These are phyloP conservation scores for Adansonia digitata DNA, from an alignment of 345 rosid species.

Conservation along the genomic window DNA sequence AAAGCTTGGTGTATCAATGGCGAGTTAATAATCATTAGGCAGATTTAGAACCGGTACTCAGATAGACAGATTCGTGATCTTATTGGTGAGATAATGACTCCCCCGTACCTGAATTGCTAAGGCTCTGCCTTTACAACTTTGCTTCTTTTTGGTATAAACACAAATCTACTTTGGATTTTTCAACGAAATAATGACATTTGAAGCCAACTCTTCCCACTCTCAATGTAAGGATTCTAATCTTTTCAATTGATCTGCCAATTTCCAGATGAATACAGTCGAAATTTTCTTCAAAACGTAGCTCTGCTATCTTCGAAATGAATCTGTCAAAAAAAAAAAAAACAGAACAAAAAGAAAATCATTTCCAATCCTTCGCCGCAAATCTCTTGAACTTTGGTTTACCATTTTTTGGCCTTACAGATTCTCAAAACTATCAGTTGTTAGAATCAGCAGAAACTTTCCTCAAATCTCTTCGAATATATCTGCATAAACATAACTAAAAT, in stretches of 20 bases:
- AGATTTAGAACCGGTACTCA: not conserved
- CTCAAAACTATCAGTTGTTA: slow-evolving; percentile 3
- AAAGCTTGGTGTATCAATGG: not conserved
- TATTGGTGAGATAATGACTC: not conserved
- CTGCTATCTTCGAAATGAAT: slow-evolving; percentile 15
- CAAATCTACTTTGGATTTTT: slow-evolving; percentile 22
- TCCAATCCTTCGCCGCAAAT: slow-evolving; percentile 3
- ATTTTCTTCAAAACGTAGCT: slow-evolving; percentile 10
- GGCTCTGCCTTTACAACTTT: slow-evolving; percentile 10
- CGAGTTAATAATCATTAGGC: not conserved
- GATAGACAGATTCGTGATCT: slow-evolving; percentile 8
- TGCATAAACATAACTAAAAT: slow-evolving; percentile 22
- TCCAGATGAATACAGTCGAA: not conserved
- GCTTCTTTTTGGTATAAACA: slow-evolving; percentile 8
- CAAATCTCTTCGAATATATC: slow-evolving; percentile 14
- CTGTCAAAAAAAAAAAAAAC: slow-evolving; percentile 19
- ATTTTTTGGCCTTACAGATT: slow-evolving; percentile 1
- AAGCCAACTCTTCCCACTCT: slow-evolving; percentile 16
- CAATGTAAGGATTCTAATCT: slow-evolving; percentile 22
- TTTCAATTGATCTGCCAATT: slow-evolving; percentile 19
- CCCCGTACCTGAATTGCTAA: slow-evolving; percentile 15
- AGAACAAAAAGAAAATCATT: not conserved
- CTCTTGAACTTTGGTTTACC: not conserved
- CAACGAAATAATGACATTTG: slow-evolving; percentile 31
- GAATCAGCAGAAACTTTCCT: not conserved